phyloP scores from a whole-genome alignment of 768 basidiomycete genomes.

The Lactarius sanguifluus region DNA sequence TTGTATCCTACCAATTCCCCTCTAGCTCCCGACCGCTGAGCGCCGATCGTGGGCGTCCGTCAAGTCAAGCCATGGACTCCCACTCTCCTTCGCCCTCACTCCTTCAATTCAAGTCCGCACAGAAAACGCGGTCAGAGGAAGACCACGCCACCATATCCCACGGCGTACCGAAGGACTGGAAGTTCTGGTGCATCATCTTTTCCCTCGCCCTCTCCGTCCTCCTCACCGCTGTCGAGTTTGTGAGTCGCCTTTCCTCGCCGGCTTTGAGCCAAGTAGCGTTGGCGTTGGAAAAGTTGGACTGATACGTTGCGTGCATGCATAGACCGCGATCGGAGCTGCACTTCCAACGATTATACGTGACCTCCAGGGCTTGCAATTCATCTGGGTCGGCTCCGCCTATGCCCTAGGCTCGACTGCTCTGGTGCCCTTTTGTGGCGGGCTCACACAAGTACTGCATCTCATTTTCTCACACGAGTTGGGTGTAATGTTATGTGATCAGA shows the following conservation, averaged over 20 bases:
- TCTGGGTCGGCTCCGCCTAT: constrained; percentile 33
- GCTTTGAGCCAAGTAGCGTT: background rate
- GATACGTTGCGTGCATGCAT: background rate
- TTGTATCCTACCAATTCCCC: background rate
- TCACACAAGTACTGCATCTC: constrained; percentile 26
- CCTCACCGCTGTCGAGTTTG: constrained; percentile 20
- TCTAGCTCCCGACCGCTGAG: background rate
- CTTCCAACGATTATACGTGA: constrained; percentile 35
- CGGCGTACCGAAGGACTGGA: constrained; percentile 26
- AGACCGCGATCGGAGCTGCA: constrained; percentile 32
- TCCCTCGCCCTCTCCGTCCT: constrained; percentile 23
- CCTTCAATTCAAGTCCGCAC: background rate
- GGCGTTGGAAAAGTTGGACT: background rate
- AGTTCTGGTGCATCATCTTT: constrained; percentile 28
- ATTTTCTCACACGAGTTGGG: background rate
- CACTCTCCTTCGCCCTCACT: background rate
- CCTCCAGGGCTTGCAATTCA: constrained; percentile 31
- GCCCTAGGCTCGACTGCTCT: constrained; percentile 33
- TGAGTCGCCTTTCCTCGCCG: constrained; percentile 1
- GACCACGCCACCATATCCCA: background rate
- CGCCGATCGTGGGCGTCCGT: background rate
- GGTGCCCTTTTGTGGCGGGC: constrained; percentile 33
- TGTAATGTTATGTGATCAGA: constrained; percentile 11
- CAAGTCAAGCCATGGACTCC: background rate
- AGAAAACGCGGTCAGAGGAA: background rate